phyloP scores from a whole-genome alignment of 1,284 basidiomycete species.

The Vanrija pseudolonga region DNA sequence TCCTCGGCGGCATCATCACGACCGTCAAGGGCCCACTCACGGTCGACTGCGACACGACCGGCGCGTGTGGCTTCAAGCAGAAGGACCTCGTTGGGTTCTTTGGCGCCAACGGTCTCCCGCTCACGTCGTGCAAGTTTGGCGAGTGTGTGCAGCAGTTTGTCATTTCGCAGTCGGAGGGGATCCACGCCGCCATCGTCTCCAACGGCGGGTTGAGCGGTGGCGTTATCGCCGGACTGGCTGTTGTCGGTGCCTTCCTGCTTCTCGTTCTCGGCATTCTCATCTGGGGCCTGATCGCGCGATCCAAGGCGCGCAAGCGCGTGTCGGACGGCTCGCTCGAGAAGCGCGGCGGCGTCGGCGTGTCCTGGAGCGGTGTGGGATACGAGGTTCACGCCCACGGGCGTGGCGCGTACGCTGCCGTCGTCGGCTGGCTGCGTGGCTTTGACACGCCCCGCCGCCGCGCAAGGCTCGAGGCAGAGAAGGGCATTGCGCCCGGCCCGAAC shows the following conservation, averaged over 20 bases:
- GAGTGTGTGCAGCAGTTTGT: slow-evolving; percentile 79
- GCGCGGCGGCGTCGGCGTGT: slow-evolving; percentile 58
- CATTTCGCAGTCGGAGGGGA: slow-evolving; percentile 56
- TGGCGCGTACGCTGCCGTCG: slow-evolving; percentile 4
- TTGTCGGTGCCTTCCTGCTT: slow-evolving; percentile 66
- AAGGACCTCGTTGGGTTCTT: slow-evolving; percentile 62
- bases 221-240: slow-evolving; percentile 80
- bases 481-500: slow-evolving; percentile 13
- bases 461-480: slow-evolving; percentile 1
- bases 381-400: slow-evolving; percentile 20
- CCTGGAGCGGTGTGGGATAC: slow-evolving; percentile 71
- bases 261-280: slow-evolving; percentile 58
- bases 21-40: slow-evolving; percentile 46
- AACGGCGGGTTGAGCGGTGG: slow-evolving; percentile 59
- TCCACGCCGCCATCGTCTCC: slow-evolving; percentile 1
- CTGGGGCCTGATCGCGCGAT: slow-evolving; percentile 62
- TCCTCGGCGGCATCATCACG: slow-evolving; percentile 58
- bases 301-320: slow-evolving; percentile 56
- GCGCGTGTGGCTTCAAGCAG: slow-evolving; percentile 73
- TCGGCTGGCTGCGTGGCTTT: slow-evolving; percentile 30
- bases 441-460: not conserved
- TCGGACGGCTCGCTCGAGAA: slow-evolving; percentile 38
- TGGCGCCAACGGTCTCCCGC: slow-evolving; percentile 63
- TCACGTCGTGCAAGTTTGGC: slow-evolving; percentile 71
- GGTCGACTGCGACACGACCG: slow-evolving; percentile 62